Percentiles rank a stretch among this genome's conserved stretches.
Conservation (phyloP, 352 stramenopile genomes). For the Phytophthora pini region DNA sequence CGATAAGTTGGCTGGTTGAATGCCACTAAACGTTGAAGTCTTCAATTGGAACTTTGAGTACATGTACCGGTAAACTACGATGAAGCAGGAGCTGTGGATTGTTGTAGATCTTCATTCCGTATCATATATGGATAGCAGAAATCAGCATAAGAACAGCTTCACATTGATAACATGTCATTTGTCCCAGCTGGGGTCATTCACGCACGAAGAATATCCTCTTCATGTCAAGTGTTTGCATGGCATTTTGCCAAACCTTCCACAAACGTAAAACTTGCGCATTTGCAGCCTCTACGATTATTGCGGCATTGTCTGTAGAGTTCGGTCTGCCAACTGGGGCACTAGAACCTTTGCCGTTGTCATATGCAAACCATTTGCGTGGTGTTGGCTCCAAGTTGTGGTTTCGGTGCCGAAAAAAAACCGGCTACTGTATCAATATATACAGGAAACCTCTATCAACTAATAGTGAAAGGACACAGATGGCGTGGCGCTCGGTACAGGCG, state of each 20-base stretch:
- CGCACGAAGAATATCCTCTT: too few relatives aligned
- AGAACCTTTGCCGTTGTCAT: conserved; percentile 22
- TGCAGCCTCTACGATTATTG: not conserved
- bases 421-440: not conserved
- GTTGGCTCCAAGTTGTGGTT: conserved; percentile 3
- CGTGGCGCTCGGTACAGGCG: conserved; percentile 2
- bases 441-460: conserved; percentile 7
- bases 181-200: not conserved
- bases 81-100: too few relatives aligned
- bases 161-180: too few relatives aligned
- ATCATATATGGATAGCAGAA: too few relatives aligned
- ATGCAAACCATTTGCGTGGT: conserved; percentile 25
- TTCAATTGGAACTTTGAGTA: too few relatives aligned
- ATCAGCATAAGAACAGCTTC: too few relatives aligned
- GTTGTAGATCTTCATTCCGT: too few relatives aligned
- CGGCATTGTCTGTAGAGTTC: not conserved
- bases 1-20: conserved; percentile 5
- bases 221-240: too few relatives aligned
- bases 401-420: conserved; percentile 7
- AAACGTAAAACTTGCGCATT: too few relatives aligned
- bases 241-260: too few relatives aligned
- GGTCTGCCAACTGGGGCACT: conserved; percentile 10
- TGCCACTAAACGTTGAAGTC: not conserved
- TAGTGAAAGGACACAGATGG: conserved; percentile 12
- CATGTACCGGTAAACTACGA: too few relatives aligned